Base-by-base conservation (phyloP, 768 basidiomycete genomes). In the Termitomyces sp. region DNA sequence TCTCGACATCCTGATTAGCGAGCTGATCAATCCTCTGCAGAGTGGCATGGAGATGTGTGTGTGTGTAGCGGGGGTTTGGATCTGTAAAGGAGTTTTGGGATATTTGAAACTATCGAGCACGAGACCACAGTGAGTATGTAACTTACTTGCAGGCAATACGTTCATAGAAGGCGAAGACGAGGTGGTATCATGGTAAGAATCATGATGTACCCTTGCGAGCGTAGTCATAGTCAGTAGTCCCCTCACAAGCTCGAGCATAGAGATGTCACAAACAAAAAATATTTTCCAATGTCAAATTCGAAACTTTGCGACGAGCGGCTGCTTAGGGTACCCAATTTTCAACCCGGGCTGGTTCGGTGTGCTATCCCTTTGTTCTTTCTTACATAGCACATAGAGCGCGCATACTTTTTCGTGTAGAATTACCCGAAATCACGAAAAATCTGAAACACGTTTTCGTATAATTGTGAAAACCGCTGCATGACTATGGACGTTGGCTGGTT, bases 1-100 rank as follows among this genome's bases (percentile, higher is more conserved):
- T 88, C 62, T 89, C 87, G 14, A 89, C 79, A 75, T 89, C 88
- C 63, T 77, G 73, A 62, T 84, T 84, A 35, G 81, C 80, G 42
- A 82, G 73, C 61, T 79, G 68, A 51, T 82, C 78, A 62, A 87
- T 79, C 46, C 72, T 72, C 61, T 72, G 71, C 14, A 86, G 73
- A 5, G 82, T 82, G 23, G 72, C 67, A 58, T 74, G 67, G 35
- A 74, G 62, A 58, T 72, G 67, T 23, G 61, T 59, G 53, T 72
- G 67, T 23, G 61, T 59, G 53, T 68, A 60, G 45, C 53, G 48
- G 12, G 57, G 56, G 32, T 57, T 62, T 60, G 58, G 41, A 56
- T 61, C 55, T 60, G 25, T 8, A 28, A 28, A 40, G 42, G 48
- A 39, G 40, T 34, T 37, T 19, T 25, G 32, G 8, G 35, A 37